Evolutionary conservation across 768 basidiomycete genomes (phyloP), one percentile per base, ranked within the genome.

Genomic region (Coprinellus aureogranulatus): DNA sequence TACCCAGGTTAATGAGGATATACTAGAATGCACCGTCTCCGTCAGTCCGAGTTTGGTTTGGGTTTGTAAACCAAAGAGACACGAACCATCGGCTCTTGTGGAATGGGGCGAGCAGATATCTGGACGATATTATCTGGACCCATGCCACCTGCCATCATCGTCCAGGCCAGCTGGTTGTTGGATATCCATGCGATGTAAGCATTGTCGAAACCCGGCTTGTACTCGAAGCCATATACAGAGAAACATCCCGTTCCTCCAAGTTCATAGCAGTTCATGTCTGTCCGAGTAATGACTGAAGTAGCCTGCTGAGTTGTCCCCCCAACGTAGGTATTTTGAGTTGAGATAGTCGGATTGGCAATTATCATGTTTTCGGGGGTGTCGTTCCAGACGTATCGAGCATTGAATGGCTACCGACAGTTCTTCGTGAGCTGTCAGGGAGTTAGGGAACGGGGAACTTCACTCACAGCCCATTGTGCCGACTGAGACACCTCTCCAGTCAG

Each of bases 141-240:
- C 68, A 94, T 68, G 1, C 87, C 91, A 2, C 81, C 77, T 22
- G 77, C 88, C 51, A 82, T 80, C 54, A 95, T 66, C 3, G 89
- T 92, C 94, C 94, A 94, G 9, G 87, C 74, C 25, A 79, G 66
- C 62, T 83, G 75, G 68, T 83, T 82, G 62, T 87, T 77, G 55
- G 84, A 79, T 57, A 94, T 75, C 94, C 94, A 96, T 2, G 90
- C 83, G 63, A 95, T 92, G 66, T 94, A 96, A 27, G 79, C 87
- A 34, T 82, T 72, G 59, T 88, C 86, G 63, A 85, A 88, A 45
- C 92, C 79, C 59, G 78, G 72, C 62, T 74, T 70, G 59, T 81
- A 81, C 78, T 90, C 91, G 60, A 93, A 94, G 6, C 90, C 94
- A 61, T 94, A 94, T 4, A 84, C 70, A 6, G 88, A 81, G 67